Evolutionary conservation across 2,329 filamentous ascomycete species (phyloP).

Genomic region (Knufia fluminis): DNA sequence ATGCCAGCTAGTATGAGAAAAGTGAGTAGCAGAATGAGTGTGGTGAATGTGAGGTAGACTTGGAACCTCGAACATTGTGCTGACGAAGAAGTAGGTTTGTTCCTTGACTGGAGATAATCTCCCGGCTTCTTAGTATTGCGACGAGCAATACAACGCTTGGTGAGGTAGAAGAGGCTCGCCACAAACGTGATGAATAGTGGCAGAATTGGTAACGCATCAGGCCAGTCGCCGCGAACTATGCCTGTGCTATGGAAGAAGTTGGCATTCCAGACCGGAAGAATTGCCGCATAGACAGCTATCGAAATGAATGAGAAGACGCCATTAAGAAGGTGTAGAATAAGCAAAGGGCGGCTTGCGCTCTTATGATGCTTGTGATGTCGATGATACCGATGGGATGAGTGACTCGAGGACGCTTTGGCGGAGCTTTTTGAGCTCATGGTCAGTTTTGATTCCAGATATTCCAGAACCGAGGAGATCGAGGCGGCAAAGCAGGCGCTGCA

Average conservation of each 20-base stretch:
- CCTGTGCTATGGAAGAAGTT: conserved; percentile 25
- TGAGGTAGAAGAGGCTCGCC: conserved; percentile 13
- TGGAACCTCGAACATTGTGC: conserved; percentile 12
- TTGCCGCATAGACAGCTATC: conserved; percentile 24
- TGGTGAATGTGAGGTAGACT: conserved; percentile 12
- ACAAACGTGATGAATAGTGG: conserved; percentile 21
- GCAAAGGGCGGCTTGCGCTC: not conserved
- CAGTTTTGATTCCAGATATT: not conserved
- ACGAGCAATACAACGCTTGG: conserved; percentile 6
- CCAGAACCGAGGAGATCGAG: not conserved
- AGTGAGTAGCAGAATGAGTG: conserved; percentile 21
- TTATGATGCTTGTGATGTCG: not conserved
- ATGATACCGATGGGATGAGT: not conserved
- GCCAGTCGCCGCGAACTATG: conserved; percentile 25
- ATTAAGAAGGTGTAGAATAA: conserved; percentile 11
- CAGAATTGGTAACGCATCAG: conserved; percentile 26
- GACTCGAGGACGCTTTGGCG: not conserved
- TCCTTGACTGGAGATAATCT: conserved; percentile 1
- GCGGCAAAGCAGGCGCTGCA: not conserved
- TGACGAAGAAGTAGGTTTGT: conserved; percentile 2
- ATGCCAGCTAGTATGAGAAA: conserved; percentile 24
- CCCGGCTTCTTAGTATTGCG: not conserved
- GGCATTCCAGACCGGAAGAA: conserved; percentile 24
- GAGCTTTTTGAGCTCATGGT: not conserved
- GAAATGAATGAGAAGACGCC: conserved; percentile 23